Base-by-base conservation (phyloP, 2,329 filamentous ascomycete genomes). In the Aspergillus costaricaensis region DNA sequence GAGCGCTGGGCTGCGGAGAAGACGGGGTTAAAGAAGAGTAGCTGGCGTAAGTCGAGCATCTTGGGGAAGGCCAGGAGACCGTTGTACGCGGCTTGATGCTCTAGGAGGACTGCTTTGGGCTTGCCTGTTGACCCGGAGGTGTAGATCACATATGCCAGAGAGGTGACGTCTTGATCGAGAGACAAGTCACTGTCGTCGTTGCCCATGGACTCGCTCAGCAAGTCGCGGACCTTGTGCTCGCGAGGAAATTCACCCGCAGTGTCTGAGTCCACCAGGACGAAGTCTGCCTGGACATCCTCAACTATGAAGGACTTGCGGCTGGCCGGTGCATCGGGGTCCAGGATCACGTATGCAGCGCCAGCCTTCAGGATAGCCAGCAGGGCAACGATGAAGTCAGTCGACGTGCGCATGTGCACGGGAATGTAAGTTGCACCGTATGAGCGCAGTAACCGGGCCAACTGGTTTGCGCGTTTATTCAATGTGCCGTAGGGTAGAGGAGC, bases 51-150 rank as follows among this genome's bases (percentile, higher is more conserved):
- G 19, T 60, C 55, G 25, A 48, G 23, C 39, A 60, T 44, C 2
- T 25, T 48, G 36, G 58, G 58, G 23, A 49, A 47, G 3, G 38
- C 38, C 49, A 39, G 32, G 25, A 52, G 59, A n/a, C 47, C 61
- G 21, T 38, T 63, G 2, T 23, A 48, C 2, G 44, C 44, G 14
- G 44, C 44, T 8, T 27, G 44, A 53, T 52, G 55, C 21, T 36
- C 47, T 17, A 61, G 30, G 15, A 63, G 19, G 14, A 61, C 58
- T 3, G 58, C 61, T 41, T 65, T 65, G 19, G 63, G 63, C 8
- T 14, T 52, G 21, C 63, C 63, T 21, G 63, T 65, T 2, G 63
- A 63, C 7, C 63, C 63, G 30, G 65, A 67, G 8, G 62, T 65
- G 50, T 60, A 65, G 9, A 62, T 62, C 38, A 62, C 55, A 50